Base-by-base conservation (phyloP, 1,284 basidiomycete species). In the Ceratobasidium sp. region DNA sequence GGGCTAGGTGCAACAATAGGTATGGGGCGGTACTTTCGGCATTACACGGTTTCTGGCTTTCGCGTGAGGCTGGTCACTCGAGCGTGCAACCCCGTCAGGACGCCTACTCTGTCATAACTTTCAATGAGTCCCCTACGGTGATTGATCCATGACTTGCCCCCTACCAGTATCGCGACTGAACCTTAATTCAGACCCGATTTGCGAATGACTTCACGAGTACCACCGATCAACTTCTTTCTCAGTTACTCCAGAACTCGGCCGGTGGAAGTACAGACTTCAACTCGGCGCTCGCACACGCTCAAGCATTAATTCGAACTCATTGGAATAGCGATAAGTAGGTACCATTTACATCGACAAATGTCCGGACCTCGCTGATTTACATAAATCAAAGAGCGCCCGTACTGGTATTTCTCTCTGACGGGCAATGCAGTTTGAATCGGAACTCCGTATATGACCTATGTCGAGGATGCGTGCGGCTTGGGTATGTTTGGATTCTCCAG, bases 381-480 rank as follows among this genome's bases (percentile, higher is more conserved):
- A n/a, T n/a, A n/a, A n/a, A n/a, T n/a, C n/a, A n/a, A 21, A 87
- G 85, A 68, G 74, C 77, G 0, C 86, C 86, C 0, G 80, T 87
- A 14, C 76, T 87, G 11, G 80, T 87, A 21, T 87, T 87, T 75
- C 77, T 87, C 11, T 87, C 86, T 0, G 85, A 86, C 69, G 85
- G 85, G 0, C 81, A 84, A 75, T 81, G 81, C 66, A 42, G 47
- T 1, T 77, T 82, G n/a, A 66, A 66, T 0, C 83, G 86, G 62
- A 23, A 73, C 0, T 74, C 75, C 0, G 77, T 85, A 62, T 80
- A 82, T 27, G 78, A 80, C 68, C 54, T 86, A 1, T 83, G 82
- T 70, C 78, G 79, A 6, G 71, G 77, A 1, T 80, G 84, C 1
- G 74, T 84, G n/a, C 77, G 77, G 49, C 79, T 80, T 6, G 84